Conservation (phyloP, 345 rosid species). For the Ricinus communis region DNA sequence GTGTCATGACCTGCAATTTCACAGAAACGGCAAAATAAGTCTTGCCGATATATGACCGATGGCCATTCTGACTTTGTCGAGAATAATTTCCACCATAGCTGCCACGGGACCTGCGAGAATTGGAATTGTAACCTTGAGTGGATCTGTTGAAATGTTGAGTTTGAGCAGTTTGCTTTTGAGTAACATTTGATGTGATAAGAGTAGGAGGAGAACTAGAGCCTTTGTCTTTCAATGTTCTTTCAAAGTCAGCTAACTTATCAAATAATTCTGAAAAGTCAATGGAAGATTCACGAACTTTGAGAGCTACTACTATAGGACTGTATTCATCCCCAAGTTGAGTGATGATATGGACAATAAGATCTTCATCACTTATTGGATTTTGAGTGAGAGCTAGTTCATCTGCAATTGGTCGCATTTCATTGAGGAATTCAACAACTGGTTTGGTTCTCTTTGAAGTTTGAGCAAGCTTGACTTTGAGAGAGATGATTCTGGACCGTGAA, state of each 20-base stretch:
- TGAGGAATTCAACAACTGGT: too few relatives aligned
- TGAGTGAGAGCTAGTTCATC: neutral
- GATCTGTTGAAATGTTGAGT: neutral
- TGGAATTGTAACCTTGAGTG: neutral
- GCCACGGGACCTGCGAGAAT: neutral
- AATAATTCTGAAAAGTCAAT: neutral
- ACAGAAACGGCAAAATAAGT: too few relatives aligned
- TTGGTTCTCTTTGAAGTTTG: too few relatives aligned
- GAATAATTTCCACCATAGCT: neutral
- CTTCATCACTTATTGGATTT: neutral
- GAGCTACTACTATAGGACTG: neutral
- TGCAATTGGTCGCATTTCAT: neutral
- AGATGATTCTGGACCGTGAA: too few relatives aligned
- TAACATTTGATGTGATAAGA: neutral
- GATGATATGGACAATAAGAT: neutral
- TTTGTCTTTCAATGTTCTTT: neutral
- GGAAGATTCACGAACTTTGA: slow-evolving; percentile 6
- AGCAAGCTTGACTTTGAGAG: too few relatives aligned
- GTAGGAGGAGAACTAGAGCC: neutral
- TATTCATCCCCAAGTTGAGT: neutral
- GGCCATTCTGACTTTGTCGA: neutral
- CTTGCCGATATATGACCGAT: too few relatives aligned
- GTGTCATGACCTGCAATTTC: slow-evolving; percentile 1
- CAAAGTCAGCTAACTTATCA: slow-evolving; percentile 1
- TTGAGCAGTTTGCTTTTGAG: neutral